Evolutionary conservation across 371 early-diverging fungal species (phyloP), one percentile per base, ranked within the genome.

Genomic region (Haplosporangium sp.): DNA sequence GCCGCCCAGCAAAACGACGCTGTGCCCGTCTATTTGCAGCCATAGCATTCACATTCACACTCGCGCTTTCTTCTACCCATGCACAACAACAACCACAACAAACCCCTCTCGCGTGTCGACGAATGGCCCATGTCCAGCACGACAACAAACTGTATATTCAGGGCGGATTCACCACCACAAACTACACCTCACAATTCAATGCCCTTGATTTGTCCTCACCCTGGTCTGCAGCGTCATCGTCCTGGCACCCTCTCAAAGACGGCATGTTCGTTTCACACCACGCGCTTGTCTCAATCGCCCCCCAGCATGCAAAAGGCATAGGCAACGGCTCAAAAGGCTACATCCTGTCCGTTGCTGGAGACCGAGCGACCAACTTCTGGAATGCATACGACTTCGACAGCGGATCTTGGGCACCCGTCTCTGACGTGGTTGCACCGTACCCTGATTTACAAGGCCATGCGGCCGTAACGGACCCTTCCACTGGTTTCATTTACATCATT

Each of bases 361-460:
- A 62, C 5, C 23, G 11, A 3, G 54, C 64, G 10, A 1, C 50
- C 11, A 11, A n/a, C 10, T 67, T 72, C 36, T 63, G 51, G 48
- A 50, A 21, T 11, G 37, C 51, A 1, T 64, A 45, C 23, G 65
- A 68, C 37, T 9, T 79, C 1, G 29, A 55, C 12, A 18, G 41
- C 13, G 46, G 45, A 6, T 38, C 45, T 0, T 77, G 71, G 77
- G 14, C 57, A 9, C 36, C 10, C 13, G 5, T 57, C 13, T 8
- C 38, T 6, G 43, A 23, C 20, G 9, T 41, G 5, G 14, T 45
- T 10, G 41, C 45, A 0, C 55, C 62, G 0, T 76, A 63, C 20
- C 43, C 67, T 2, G 54, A 43, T 7, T 38, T 79, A 20, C 67
- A 79, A 18, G 79, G 79, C 8, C 79, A 68, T 36, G 2, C 73